Conservation (phyloP, 2,329 filamentous ascomycete genomes). For the Fusarium sterilihyphosum region DNA sequence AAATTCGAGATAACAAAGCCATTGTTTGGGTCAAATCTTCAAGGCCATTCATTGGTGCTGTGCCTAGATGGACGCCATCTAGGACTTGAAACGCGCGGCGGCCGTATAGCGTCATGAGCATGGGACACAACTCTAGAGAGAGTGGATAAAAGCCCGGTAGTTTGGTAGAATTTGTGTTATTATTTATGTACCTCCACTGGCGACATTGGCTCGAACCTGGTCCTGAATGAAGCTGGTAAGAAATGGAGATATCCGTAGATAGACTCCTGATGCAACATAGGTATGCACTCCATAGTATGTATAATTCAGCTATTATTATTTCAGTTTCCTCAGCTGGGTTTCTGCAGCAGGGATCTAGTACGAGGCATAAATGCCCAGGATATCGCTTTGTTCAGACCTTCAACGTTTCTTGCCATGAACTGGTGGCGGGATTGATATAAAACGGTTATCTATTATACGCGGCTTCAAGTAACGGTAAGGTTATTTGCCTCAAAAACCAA, state of each 20-base stretch:
- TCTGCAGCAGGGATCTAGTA: slow-evolving; percentile 2
- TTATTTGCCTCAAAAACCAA: neutral
- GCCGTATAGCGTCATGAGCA: slow-evolving; percentile 14
- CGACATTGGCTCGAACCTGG: neutral
- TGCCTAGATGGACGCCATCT: slow-evolving; percentile 30
- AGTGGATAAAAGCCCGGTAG: slow-evolving; percentile 13
- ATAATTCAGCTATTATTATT: slow-evolving; percentile 9
- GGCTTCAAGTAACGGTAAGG: neutral
- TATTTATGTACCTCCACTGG: neutral
- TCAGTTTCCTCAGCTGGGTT: slow-evolving; percentile 2
- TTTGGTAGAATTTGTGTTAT: slow-evolving; percentile 10
- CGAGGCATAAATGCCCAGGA: neutral
- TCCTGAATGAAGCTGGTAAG: neutral
- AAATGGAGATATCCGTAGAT: neutral
- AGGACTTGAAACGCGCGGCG: slow-evolving; percentile 41
- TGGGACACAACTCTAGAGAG: neutral
- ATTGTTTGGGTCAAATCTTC: slow-evolving; percentile 7
- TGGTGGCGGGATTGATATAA: slow-evolving; percentile 5
- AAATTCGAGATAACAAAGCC: slow-evolving; percentile 10
- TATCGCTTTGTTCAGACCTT: neutral
- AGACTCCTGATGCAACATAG: neutral
- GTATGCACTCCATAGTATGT: neutral
- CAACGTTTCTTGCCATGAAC: slow-evolving; percentile 21
- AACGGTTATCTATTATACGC: neutral
- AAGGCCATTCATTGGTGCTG: slow-evolving; percentile 8